Conservation (phyloP, 768 basidiomycete genomes). For the Gymnopilus dilepis region DNA sequence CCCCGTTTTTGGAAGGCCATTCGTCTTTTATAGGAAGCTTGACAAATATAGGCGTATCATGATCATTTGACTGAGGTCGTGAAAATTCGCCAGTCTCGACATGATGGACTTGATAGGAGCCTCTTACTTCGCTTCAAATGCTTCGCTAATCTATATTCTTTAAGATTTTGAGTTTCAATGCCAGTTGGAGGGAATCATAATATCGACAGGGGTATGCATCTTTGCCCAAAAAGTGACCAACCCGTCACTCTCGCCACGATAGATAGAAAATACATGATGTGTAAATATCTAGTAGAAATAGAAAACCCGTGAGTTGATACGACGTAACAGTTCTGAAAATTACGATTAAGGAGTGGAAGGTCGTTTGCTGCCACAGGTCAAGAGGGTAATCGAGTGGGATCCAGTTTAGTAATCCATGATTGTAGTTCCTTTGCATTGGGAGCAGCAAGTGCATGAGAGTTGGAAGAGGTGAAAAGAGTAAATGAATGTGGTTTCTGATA, state of each 20-base stretch:
- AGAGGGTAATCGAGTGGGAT: conserved; percentile 71
- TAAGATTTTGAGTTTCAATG: conserved; percentile 9
- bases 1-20: conserved; percentile 20
- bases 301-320: conserved; percentile 12
- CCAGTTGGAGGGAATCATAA: conserved; percentile 3
- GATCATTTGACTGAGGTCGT: not conserved
- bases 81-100: not conserved
- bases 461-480: conserved; percentile 89
- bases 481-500: conserved; percentile 83
- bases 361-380: conserved; percentile 22
- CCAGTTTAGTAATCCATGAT: conserved; percentile 84
- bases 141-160: conserved; percentile 7
- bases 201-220: conserved; percentile 6
- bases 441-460: conserved; percentile 89
- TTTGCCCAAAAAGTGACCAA: not conserved
- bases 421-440: conserved; percentile 81
- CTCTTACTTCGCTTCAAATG: conserved; percentile 1
- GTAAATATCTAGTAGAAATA: conserved; percentile 20
- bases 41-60: conserved; percentile 1
- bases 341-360: conserved; percentile 24
- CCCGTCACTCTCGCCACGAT: conserved; percentile 1
- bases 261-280: conserved; percentile 28
- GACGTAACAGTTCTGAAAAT: conserved; percentile 22
- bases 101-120: conserved; percentile 5
- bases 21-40: conserved; percentile 25